Percentiles rank a stretch among this genome's conserved stretches.
Evolutionary conservation across 2,329 filamentous ascomycete genomes (phyloP).

Genomic region (Trichoderma guizhouense): DNA sequence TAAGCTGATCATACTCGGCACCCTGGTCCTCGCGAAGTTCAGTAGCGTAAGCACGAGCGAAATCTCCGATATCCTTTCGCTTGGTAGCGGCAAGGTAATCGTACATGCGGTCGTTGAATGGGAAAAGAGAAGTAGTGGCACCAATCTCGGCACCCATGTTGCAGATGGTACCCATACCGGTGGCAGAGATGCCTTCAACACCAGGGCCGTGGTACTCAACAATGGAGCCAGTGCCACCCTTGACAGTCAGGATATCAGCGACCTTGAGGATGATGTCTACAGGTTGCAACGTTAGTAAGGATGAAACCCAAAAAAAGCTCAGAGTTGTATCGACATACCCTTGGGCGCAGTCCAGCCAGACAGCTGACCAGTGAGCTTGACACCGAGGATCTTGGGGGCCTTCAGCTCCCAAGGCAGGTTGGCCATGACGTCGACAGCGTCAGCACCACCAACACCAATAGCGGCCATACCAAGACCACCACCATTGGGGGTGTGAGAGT

Average conservation of each 20-base stretch:
- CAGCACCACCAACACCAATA: slow-evolving; percentile 96
- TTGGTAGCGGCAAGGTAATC: slow-evolving; percentile 92
- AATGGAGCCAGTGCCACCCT: slow-evolving; percentile 93
- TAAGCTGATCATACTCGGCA: slow-evolving; percentile 90
- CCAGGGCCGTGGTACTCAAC: slow-evolving; percentile 75
- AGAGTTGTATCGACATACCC: slow-evolving; percentile 52
- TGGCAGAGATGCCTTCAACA: slow-evolving; percentile 69
- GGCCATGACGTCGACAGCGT: slow-evolving; percentile 98
- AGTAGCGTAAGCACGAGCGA: slow-evolving; percentile 76
- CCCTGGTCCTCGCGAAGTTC: slow-evolving; percentile 86
- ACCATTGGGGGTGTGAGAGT: slow-evolving; percentile 96
- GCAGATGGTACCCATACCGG: slow-evolving; percentile 81
- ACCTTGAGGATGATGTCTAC: slow-evolving; percentile 95
- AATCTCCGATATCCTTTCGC: slow-evolving; percentile 86
- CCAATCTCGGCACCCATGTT: slow-evolving; percentile 73
- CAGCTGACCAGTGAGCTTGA: slow-evolving; percentile 86
- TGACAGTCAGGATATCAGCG: slow-evolving; percentile 93
- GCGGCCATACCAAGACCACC: slow-evolving; percentile 93
- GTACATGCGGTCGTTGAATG: slow-evolving; percentile 97
- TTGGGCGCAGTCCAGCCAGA: slow-evolving; percentile 92
- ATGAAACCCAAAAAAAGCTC: not conserved
- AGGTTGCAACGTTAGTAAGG: not conserved
- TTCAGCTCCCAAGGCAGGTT: slow-evolving; percentile 97
- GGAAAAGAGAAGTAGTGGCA: slow-evolving; percentile 91
- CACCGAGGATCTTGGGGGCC: slow-evolving; percentile 94